phyloP scores from a whole-genome alignment of 2,329 filamentous ascomycete species.

The Grosmannia huntii region DNA sequence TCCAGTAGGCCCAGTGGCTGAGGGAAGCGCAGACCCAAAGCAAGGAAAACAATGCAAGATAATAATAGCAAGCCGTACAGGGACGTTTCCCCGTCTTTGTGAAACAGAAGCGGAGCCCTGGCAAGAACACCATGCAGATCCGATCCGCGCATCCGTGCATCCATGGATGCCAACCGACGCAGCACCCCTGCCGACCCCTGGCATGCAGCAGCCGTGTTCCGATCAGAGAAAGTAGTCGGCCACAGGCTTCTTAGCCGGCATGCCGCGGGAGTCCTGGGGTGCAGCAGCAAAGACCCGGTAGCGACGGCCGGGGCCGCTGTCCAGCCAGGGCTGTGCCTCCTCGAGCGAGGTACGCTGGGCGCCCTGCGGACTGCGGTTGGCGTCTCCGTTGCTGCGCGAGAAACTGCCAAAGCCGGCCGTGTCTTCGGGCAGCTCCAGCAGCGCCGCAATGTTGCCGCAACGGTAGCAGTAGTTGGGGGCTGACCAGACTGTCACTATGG shows the following conservation, averaged over 20 bases:
- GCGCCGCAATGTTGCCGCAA: constrained; percentile 90
- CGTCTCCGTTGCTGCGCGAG: constrained; percentile 58
- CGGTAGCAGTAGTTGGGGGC: constrained; percentile 95
- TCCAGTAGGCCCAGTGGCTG: neutral
- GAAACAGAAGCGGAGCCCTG: too few relatives aligned
- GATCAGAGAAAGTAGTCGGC: constrained; percentile 89
- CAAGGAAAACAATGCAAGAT: neutral
- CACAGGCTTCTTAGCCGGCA: constrained; percentile 98
- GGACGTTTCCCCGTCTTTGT: too few relatives aligned
- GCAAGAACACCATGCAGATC: neutral
- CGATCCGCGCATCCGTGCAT: neutral
- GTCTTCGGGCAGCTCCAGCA: constrained; percentile 86
- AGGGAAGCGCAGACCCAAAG: neutral
- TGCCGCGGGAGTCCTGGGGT: constrained; percentile 87
- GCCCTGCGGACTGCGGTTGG: constrained; percentile 28
- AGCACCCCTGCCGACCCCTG: neutral
- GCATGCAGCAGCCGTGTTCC: constrained; percentile 19
- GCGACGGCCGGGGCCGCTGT: constrained; percentile 65
- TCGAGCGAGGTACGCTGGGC: constrained; percentile 27
- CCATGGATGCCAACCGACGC: neutral
- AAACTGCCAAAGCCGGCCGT: constrained; percentile 61
- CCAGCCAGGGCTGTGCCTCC: constrained; percentile 30
- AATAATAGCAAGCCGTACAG: too few relatives aligned
- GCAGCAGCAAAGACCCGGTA: constrained; percentile 96
- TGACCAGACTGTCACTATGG: constrained; percentile 97